A percentile compares a stretch with the other conserved stretches of the same genome.
These are phyloP conservation scores for Inosperma sp. DNA, from an alignment of 768 basidiomycete genomes.

Conservation along the genomic window DNA sequence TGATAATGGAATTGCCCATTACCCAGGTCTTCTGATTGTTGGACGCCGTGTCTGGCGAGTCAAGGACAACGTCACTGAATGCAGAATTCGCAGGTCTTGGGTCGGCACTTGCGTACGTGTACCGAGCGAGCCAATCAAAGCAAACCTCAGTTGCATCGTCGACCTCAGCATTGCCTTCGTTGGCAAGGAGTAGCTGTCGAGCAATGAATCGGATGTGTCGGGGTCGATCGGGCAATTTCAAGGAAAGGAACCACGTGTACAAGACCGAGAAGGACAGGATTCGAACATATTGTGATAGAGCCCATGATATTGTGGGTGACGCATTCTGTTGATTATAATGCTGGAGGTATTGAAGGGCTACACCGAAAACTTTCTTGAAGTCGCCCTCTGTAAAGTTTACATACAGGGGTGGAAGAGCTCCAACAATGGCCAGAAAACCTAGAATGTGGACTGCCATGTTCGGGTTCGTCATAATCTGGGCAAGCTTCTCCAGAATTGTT, in stretches of 20 bases:
- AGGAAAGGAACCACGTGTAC: constrained; percentile 90
- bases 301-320: constrained; percentile 64
- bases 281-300: constrained; percentile 87
- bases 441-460: constrained; percentile 96
- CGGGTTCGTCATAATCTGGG: constrained; percentile 91
- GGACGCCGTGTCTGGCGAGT: constrained; percentile 32
- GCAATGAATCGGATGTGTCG: constrained; percentile 83
- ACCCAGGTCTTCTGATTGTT: constrained; percentile 77
- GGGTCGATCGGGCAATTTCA: constrained; percentile 77
- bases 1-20: constrained; percentile 77
- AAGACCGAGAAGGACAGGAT: constrained; percentile 86
- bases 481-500: constrained; percentile 78
- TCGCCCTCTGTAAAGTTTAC: constrained; percentile 88
- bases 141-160: constrained; percentile 95
- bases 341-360: constrained; percentile 90
- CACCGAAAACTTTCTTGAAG: constrained; percentile 91
- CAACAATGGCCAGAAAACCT: constrained; percentile 83
- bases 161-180: constrained; percentile 64
- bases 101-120: constrained; percentile 91
- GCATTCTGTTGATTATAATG: constrained; percentile 70
- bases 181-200: constrained; percentile 79
- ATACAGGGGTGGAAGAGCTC: constrained; percentile 72
- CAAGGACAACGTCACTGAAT: constrained; percentile 76
- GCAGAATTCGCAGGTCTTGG: constrained; percentile 80
- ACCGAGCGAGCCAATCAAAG: constrained; percentile 95